phyloP scores from a whole-genome alignment of 768 basidiomycete genomes.

The Collybiopsis luxurians region DNA sequence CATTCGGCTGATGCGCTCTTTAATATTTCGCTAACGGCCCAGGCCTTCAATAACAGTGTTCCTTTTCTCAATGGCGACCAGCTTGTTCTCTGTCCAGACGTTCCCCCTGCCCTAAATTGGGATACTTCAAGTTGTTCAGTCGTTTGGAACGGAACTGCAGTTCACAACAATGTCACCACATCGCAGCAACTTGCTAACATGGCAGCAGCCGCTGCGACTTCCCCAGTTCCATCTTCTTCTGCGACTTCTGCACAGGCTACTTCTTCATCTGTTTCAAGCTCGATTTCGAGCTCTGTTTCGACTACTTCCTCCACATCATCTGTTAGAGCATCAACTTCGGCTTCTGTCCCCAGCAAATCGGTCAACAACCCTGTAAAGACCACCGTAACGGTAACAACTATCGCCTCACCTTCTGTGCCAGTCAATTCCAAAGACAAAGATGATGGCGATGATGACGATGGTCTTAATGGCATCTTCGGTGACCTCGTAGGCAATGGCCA shows the following conservation, averaged over 20 bases:
- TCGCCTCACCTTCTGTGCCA: slow-evolving; percentile 6
- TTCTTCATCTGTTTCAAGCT: neutral
- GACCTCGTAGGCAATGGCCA: too few species aligned
- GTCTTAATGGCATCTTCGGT: slow-evolving; percentile 7
- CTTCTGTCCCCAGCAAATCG: slow-evolving; percentile 10
- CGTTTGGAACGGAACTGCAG: slow-evolving; percentile 51
- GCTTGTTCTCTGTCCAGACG: slow-evolving; percentile 56
- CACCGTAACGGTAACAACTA: slow-evolving; percentile 24
- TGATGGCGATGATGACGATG: slow-evolving; percentile 13
- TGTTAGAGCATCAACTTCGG: neutral
- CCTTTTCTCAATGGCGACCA: slow-evolving; percentile 46
- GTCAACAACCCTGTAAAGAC: slow-evolving; percentile 1
- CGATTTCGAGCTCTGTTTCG: neutral
- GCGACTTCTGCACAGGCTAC: neutral
- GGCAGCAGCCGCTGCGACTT: neutral
- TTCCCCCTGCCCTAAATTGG: slow-evolving; percentile 39
- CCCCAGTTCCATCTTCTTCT: too few species aligned
- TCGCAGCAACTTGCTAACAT: neutral
- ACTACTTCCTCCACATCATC: neutral
- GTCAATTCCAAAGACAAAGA: neutral
- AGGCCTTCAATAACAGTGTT: slow-evolving; percentile 46
- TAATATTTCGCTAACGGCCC: slow-evolving; percentile 46
- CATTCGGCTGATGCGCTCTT: slow-evolving; percentile 52
- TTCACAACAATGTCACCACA: slow-evolving; percentile 13
- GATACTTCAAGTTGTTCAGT: slow-evolving; percentile 39